A percentile compares a stretch with the other conserved stretches of the same genome.
These are phyloP conservation scores for Penicillium sp. DNA, from an alignment of 2,329 filamentous ascomycete genomes.

Conservation along the genomic window DNA sequence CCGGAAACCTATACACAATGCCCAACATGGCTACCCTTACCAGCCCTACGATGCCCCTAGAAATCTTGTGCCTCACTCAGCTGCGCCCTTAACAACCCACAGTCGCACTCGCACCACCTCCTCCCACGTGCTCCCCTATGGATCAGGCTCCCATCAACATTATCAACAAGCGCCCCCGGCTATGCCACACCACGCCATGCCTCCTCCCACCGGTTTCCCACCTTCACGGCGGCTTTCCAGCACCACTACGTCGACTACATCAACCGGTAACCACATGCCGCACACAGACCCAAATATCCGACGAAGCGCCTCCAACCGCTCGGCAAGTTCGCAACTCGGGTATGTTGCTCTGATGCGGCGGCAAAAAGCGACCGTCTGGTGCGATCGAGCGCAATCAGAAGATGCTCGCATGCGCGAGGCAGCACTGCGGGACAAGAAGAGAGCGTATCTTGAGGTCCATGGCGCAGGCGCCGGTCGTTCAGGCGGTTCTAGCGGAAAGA, in stretches of 20 bases:
- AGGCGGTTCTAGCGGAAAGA: conserved; percentile 72
- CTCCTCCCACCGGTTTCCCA: conserved; percentile 21
- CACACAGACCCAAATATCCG: conserved; percentile 47
- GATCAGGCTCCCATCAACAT: conserved; percentile 20
- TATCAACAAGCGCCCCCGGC: conserved; percentile 21
- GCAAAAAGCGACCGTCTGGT: conserved; percentile 98
- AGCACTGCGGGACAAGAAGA: conserved; percentile 82
- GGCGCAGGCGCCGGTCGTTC: conserved; percentile 61
- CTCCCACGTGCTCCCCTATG: conserved; percentile 33
- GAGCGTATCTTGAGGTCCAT: conserved; percentile 80
- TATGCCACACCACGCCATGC: conserved; percentile 30
- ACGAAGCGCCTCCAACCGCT: conserved; percentile 79
- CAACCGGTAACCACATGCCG: conserved; percentile 32
- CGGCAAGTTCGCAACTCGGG: conserved; percentile 64
- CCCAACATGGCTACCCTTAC: conserved; percentile 27
- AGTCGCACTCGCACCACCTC: conserved; percentile 44
- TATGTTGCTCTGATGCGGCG: conserved; percentile 96
- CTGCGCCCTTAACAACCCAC: conserved; percentile 28
- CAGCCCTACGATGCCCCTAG: conserved; percentile 28
- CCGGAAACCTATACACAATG: conserved; percentile 30
- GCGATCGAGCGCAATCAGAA: conserved; percentile 88
- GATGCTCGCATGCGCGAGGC: conserved; percentile 81
- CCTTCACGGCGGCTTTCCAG: conserved; percentile 39
- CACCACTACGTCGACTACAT: conserved; percentile 43
- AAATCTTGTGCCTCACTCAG: conserved; percentile 28